Evolutionary conservation across 2,329 filamentous ascomycete species (phyloP), one percentile per base, ranked within the genome.

Genomic region (Mollisia scopiformis): DNA sequence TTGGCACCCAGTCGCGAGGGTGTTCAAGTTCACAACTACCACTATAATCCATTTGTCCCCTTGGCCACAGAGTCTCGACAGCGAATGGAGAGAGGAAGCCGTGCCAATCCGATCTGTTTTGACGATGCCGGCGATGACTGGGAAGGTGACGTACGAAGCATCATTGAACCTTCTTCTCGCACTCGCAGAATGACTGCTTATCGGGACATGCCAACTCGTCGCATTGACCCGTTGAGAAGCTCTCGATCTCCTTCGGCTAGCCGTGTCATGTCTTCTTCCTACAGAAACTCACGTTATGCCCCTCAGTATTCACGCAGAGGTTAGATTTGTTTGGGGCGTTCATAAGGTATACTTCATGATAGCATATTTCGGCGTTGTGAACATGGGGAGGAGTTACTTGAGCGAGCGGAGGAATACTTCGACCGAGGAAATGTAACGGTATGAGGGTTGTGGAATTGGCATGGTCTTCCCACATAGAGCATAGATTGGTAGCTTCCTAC

Each of bases 241-340:
- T 66, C 68, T 50, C 65, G 66, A 23, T 68, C 68, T 27, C 67
- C 68, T 14, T 70, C 70, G 10, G 67, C 65, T 5, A 68, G 61
- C 37, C 61, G 68, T 31, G 37, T 69, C 21, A 61, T 68, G 41
- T 64, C 66, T 16, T 65, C 63, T 41, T 65, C 67, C n/a, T 59
- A 61, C 31, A 66, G 69, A 56, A 31, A 31, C 35, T 54, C 55
- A 31, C 65, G 69, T 23, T 49, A 53, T 25, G 62, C 63, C 21
- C 61, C 68, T 49, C 65, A 70, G 31, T 68, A 71, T 51, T 52
- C 30, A 35, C 58, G 60, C 23, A 37, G 55, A 1, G 41, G 49
- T 46, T 53, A 49, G 61, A 25, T 55, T 54, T 56, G 49, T 23
- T 28, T 33, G 31, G 56, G 50, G 4, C n/a, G 13, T 43, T 21